Conservation (phyloP, 805 yeast species). For the Pichia gijzeniarum region DNA sequence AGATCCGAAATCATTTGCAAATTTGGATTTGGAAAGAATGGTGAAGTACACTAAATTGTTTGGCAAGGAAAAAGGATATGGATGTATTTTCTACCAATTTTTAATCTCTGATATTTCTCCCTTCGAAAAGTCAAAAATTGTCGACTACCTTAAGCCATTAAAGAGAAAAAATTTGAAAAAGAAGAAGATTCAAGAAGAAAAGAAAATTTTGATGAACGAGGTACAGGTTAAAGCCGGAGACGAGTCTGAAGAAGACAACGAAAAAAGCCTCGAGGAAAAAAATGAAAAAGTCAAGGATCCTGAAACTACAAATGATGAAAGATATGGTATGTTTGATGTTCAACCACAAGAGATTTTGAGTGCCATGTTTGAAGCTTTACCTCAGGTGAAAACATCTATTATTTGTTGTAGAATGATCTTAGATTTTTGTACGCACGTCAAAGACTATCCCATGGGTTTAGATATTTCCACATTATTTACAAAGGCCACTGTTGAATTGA, state of each 20-base stretch:
- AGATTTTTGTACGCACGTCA: conserved; percentile 49
- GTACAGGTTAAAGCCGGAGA: conserved; percentile 8
- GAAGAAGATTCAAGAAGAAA: conserved; percentile 8
- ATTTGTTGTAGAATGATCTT: conserved; percentile 63
- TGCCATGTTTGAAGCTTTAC: conserved; percentile 12
- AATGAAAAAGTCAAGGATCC: conserved; percentile 16
- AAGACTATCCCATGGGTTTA: conserved; percentile 59
- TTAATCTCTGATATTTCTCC: conserved; percentile 64
- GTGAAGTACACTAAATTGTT: conserved; percentile 50
- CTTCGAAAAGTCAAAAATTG: conserved; percentile 35
- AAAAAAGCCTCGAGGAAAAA: conserved; percentile 11
- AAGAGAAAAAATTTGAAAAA: conserved; percentile 15
- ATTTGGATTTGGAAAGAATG: conserved; percentile 42
- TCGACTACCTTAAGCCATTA: conserved; percentile 17
- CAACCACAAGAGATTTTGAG: conserved; percentile 15
- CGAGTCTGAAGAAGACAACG: conserved; percentile 5
- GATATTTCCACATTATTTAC: conserved; percentile 57
- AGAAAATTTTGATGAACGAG: too few relatives aligned
- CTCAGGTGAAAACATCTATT: conserved; percentile 34
- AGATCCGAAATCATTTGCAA: conserved; percentile 47
- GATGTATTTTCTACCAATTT: conserved; percentile 54
- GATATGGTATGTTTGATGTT: conserved; percentile 2
- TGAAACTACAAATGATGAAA: conserved; percentile 1
- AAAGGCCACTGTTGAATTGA: conserved; percentile 42
- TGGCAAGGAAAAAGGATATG: conserved; percentile 48